Evolutionary conservation across 2,329 filamentous ascomycete species (phyloP).

Genomic region (Ascochyta clinopodiicola): DNA sequence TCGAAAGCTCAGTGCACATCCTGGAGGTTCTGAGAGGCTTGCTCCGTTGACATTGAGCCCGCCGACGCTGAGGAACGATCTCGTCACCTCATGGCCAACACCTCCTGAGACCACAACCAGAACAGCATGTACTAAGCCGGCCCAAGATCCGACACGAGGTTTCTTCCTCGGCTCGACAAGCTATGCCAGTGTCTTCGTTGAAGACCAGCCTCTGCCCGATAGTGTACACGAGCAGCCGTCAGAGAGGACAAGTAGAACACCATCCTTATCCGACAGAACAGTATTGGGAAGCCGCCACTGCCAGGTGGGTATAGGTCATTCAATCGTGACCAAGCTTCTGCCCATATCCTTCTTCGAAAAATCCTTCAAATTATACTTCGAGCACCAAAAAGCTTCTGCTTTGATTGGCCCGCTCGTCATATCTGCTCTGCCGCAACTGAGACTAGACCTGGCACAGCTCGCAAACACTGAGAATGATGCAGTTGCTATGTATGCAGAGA

Average conservation of each 20-base stretch:
- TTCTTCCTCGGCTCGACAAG: slow-evolving; percentile 48
- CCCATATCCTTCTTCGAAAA: slow-evolving; percentile 42
- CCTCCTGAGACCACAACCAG: slow-evolving; percentile 37
- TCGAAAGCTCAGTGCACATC: slow-evolving; percentile 22
- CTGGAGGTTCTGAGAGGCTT: slow-evolving; percentile 27
- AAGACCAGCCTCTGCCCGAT: slow-evolving; percentile 38
- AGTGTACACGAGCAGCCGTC: slow-evolving; percentile 40
- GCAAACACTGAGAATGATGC: slow-evolving; percentile 22
- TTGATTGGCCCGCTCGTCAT: slow-evolving; percentile 39
- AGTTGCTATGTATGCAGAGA: slow-evolving; percentile 35
- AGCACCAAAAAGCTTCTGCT: slow-evolving; percentile 31
- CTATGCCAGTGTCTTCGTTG: slow-evolving; percentile 45
- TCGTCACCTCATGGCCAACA: slow-evolving; percentile 36
- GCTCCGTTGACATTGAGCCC: slow-evolving; percentile 36
- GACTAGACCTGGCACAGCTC: slow-evolving; percentile 38
- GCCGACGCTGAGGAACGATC: slow-evolving; percentile 37
- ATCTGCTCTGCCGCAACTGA: slow-evolving; percentile 41
- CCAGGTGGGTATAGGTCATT: slow-evolving; percentile 35
- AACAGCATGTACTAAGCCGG: slow-evolving; percentile 23
- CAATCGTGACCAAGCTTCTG: slow-evolving; percentile 38
- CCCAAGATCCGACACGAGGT: slow-evolving; percentile 33
- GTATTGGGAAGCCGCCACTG: slow-evolving; percentile 36
- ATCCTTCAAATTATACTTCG: slow-evolving; percentile 37
- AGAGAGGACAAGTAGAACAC: slow-evolving; percentile 31
- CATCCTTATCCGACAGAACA: slow-evolving; percentile 24